A percentile compares a stretch with the other conserved stretches of the same genome.
phyloP scores from a whole-genome alignment of 495 filamentous ascomycete genomes.

The Delitschia confertaspora region DNA sequence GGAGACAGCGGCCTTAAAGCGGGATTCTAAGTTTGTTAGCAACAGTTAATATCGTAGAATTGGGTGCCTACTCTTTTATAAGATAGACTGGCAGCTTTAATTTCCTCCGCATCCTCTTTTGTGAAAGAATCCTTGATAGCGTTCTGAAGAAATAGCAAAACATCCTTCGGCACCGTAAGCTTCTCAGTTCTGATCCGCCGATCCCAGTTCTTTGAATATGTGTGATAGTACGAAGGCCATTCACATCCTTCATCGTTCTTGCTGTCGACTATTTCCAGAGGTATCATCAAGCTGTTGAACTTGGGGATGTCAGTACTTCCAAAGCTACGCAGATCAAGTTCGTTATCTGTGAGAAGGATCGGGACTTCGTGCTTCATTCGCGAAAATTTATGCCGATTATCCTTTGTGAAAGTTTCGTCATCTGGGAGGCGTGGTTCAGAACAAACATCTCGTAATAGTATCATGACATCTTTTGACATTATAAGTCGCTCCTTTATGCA shows the following conservation, averaged over 20 bases:
- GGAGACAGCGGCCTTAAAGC: slow-evolving; percentile 44
- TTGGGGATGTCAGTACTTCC: slow-evolving; percentile 9
- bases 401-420: neutral
- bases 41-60: neutral
- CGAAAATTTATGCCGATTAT: neutral
- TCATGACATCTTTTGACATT: slow-evolving; percentile 13
- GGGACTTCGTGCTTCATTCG: slow-evolving; percentile 28
- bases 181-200: slow-evolving; percentile 36
- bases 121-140: slow-evolving; percentile 27
- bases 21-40: slow-evolving; percentile 30
- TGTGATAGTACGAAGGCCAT: slow-evolving; percentile 36
- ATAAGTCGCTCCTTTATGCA: slow-evolving; percentile 21
- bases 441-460: slow-evolving; percentile 13
- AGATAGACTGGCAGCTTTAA: slow-evolving; percentile 9
- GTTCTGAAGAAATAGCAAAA: slow-evolving; percentile 35
- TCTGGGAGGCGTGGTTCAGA: neutral
- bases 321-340: slow-evolving; percentile 30
- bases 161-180: slow-evolving; percentile 37
- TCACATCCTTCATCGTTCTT: slow-evolving; percentile 44
- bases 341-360: slow-evolving; percentile 27
- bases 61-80: slow-evolving; percentile 14
- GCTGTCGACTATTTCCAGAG: slow-evolving; percentile 39
- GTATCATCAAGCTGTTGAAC: slow-evolving; percentile 23
- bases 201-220: slow-evolving; percentile 26
- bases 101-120: slow-evolving; percentile 4